Base-by-base conservation (phyloP, 768 basidiomycete species). In the Lactifluus hygrophoroides region DNA sequence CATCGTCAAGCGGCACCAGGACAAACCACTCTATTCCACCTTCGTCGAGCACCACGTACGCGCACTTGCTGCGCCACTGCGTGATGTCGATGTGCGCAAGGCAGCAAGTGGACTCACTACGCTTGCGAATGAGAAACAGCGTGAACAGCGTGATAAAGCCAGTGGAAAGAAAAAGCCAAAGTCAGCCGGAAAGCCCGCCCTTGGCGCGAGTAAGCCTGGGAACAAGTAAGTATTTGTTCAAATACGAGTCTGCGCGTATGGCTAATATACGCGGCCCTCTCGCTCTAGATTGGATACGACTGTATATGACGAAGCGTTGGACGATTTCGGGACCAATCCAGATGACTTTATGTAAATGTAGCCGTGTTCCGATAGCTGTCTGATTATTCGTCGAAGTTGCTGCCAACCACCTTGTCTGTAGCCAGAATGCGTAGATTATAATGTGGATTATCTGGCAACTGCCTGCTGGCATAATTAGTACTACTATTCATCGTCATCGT, bases 101-200 rank as follows among this genome's bases (percentile, higher is more conserved):
- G 90, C 83, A 0, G 90, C 92, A 0, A 88, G 84, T 50, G 84
- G 77, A 3, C 74, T 99, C 54, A 91, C 90, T 16, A 86, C 89
- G 3, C 77, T 98, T 6, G 88, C 93, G 50, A 97, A 95, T 67
- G 92, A 94, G 75, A 99, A 98, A 75, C 90, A 94, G 74, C 90
- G 84, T 73, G 91, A 91, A 68, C 84, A 87, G 65, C 80, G 86
- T 62, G 91, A 94, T 35, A 90, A 88, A 70, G 77, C 83, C 2
- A 85, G 82, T 59, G 91, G 92, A 30, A 96, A 94, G 81, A 95
- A 93, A 77, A 94, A 94, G 75, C 73, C 78, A 45, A 88, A 89
- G 73, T 72, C 77, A 7, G 71, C 79, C 0, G 70, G 76, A 17
- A 96, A 90, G 69, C 94, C 94, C 23, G 80, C 71, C 5, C 72